Evolutionary conservation across 805 yeast species (phyloP), one percentile per base, ranked within the genome.

Genomic region (Ogataea minuta): DNA sequence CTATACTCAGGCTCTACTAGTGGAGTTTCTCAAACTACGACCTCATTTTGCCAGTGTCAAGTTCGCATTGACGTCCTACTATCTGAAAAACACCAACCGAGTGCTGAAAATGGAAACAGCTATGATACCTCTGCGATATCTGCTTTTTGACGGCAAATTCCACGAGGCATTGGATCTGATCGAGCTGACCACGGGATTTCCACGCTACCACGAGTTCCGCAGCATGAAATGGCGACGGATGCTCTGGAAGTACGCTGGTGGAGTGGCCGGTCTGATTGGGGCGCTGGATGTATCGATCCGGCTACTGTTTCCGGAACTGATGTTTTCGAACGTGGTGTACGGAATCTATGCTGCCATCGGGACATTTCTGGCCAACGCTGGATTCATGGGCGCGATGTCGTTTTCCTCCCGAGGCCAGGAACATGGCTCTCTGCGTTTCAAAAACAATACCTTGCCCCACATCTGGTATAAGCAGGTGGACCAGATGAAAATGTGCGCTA

Each of bases 401-500:
- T 59, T 76, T 40, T 69, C 79, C 1, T 59, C 70, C 14, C 71
- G 73, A 11, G 76, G 76, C 12, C 61, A 71, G 34, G 69, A 69
- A 23, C 68, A 71, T 13, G 75, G 76, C 10, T 73, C 79, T 14
- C 64, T 81, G 43, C 70, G 76, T 32, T 85, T 87, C 81, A 73
- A 70, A 33, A 71, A 71, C 45, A 87, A 87, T 4, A 77, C 84
- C 0, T 71, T 80, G 39, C 79, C 82, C 38, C 67, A 72, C 20
- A 71, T 76, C 46, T 79, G 88, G 79, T 80, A 68, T 54, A 62
- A 67, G 41, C 84, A 80, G 57, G 74, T 81, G 14, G 85, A 81
- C 49, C 86, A 84, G 55, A 68, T 84, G 70, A 63, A 74, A 44
- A 77, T 85, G 80, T 71, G 81, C 30, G 66, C 84, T 1, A 71